phyloP scores from a whole-genome alignment of 495 filamentous ascomycete species.

The Lophiostoma macrostomum region DNA sequence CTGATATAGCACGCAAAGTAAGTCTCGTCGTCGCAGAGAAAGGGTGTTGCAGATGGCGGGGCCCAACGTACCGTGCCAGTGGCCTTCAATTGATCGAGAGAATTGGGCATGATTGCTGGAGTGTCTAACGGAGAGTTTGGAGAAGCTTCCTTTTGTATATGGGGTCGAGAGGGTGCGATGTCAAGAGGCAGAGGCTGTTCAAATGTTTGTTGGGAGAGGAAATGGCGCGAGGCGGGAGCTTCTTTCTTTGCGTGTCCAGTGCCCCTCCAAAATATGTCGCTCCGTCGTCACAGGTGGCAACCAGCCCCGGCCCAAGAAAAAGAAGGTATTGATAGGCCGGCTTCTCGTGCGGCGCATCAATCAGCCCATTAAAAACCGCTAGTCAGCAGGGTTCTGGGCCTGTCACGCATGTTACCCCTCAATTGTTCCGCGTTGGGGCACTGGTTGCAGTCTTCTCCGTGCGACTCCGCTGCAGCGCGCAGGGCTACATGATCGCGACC shows the following conservation, averaged over 20 bases:
- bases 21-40: constrained; percentile 21
- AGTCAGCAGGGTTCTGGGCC: constrained; percentile 11
- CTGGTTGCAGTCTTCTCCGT: no score
- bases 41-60: constrained; percentile 32
- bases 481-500: no score
- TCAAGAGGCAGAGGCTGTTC: neutral
- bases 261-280: constrained; percentile 17
- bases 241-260: neutral
- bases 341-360: constrained; percentile 11
- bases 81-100: constrained; percentile 95
- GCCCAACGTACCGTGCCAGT: constrained; percentile 84
- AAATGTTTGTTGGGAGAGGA: constrained; percentile 13
- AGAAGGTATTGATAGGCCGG: constrained; percentile 14
- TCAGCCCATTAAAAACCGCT: constrained; percentile 12
- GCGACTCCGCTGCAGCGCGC: no score
- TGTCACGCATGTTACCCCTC: neutral
- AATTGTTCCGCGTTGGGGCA: no score
- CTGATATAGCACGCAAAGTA: constrained; percentile 41
- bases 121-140: neutral
- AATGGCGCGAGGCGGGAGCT: neutral
- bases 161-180: neutral
- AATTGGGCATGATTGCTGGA: constrained; percentile 44
- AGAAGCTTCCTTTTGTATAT: neutral
- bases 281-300: constrained; percentile 26
- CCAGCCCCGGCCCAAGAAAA: constrained; percentile 14